Evolutionary conservation across 2,329 filamentous ascomycete genomes (phyloP).

Genomic region (Claviceps sorghi): DNA sequence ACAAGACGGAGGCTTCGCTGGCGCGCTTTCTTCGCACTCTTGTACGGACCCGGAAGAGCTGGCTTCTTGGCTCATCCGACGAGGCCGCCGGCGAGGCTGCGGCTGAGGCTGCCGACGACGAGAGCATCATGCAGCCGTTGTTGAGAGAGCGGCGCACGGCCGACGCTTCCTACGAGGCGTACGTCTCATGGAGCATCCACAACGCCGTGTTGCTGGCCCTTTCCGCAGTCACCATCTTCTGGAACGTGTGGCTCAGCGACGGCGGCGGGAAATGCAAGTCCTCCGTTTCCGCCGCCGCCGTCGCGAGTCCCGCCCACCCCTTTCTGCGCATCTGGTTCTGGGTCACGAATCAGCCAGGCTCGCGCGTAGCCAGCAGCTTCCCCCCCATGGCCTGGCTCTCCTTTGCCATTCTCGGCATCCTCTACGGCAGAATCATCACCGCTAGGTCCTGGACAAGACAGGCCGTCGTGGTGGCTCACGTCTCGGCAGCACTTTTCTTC

Average conservation of each 20-base stretch:
- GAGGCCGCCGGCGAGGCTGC: constrained; percentile 8
- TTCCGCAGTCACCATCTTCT: constrained; percentile 25
- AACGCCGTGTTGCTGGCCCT: constrained; percentile 22
- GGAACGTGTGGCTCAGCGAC: constrained; percentile 32
- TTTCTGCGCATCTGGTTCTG: constrained; percentile 28
- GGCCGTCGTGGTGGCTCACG: constrained; percentile 16
- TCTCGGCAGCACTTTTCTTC: constrained; percentile 16
- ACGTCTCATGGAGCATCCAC: constrained; percentile 26
- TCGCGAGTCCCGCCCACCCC: constrained; percentile 9
- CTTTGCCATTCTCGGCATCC: constrained; percentile 28
- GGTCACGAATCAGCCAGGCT: constrained; percentile 10
- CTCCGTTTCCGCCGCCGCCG: background rate
- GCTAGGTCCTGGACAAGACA: constrained; percentile 17
- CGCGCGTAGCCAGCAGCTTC: constrained; percentile 23
- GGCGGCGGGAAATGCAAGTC: constrained; percentile 22
- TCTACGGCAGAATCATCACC: constrained; percentile 27
- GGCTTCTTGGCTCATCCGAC: constrained; percentile 4
- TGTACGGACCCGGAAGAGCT: constrained; percentile 5
- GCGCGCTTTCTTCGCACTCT: constrained; percentile 14
- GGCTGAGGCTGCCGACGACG: background rate
- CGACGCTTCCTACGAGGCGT: background rate
- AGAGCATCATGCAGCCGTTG: constrained; percentile 19
- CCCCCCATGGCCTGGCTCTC: constrained; percentile 33
- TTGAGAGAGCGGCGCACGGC: constrained; percentile 8
- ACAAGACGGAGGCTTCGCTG: constrained; percentile 20